phyloP scores from a whole-genome alignment of 2,329 filamentous ascomycete genomes.

The Neopestalotiopsis rosae region DNA sequence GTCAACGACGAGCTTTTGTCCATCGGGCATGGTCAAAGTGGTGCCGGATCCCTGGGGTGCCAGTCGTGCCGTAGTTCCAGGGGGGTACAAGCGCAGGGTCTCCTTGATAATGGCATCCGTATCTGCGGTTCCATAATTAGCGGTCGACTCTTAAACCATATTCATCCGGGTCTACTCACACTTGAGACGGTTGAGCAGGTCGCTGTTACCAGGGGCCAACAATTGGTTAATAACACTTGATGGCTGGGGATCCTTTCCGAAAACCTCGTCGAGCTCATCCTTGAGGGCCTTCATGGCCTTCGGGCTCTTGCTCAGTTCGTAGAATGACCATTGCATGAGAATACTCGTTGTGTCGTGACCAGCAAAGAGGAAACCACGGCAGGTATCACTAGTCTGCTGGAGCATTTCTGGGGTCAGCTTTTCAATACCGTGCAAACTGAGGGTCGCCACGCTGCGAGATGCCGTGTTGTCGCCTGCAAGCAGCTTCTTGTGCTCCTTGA shows the following conservation, averaged over 20 bases:
- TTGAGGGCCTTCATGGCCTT: slow-evolving; percentile 19
- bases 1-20: slow-evolving; percentile 23
- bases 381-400: slow-evolving; percentile 24
- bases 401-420: slow-evolving; percentile 21
- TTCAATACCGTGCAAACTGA: slow-evolving; percentile 22
- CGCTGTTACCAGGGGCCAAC: slow-evolving; percentile 14
- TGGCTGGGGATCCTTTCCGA: slow-evolving; percentile 19
- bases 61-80: slow-evolving; percentile 23
- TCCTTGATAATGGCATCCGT: slow-evolving; percentile 26
- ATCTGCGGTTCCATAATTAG: neutral
- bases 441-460: slow-evolving; percentile 18
- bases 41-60: slow-evolving; percentile 21
- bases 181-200: slow-evolving; percentile 20
- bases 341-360: slow-evolving; percentile 27
- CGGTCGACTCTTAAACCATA: neutral
- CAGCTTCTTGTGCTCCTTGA: slow-evolving; percentile 19
- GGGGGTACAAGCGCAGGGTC: slow-evolving; percentile 23
- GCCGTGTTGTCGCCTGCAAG: neutral
- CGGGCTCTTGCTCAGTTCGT: slow-evolving; percentile 25
- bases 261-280: slow-evolving; percentile 16
- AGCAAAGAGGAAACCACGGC: slow-evolving; percentile 26
- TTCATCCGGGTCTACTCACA: neutral
- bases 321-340: slow-evolving; percentile 23
- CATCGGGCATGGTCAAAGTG: slow-evolving; percentile 23
- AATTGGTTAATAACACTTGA: slow-evolving; percentile 12